These are phyloP conservation scores for Penicillium sp. DNA, from an alignment of 2,329 filamentous ascomycete species.

Conservation along the genomic window DNA sequence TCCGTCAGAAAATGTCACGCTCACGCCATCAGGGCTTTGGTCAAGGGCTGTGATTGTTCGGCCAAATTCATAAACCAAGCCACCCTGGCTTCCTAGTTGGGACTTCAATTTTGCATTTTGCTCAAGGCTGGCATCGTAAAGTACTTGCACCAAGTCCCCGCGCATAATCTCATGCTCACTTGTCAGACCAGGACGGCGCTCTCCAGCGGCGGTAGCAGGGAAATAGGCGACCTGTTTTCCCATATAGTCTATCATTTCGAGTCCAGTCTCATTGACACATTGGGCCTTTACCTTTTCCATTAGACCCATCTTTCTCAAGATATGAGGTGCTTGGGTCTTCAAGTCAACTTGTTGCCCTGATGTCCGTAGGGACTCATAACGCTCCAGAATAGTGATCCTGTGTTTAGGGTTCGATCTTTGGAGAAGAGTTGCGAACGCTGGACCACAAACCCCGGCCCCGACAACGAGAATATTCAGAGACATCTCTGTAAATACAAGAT, in stretches of 20 bases:
- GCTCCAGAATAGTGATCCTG: constrained; percentile 2
- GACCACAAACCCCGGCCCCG: constrained; percentile 6
- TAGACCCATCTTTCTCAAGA: constrained; percentile 5
- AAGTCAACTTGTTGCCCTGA: constrained; percentile 3
- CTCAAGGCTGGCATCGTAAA: constrained; percentile 9
- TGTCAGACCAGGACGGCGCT: constrained; percentile 5
- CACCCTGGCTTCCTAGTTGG: not conserved
- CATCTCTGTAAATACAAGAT: too few species aligned
- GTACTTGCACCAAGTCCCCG: constrained; percentile 4
- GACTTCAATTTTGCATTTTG: not conserved
- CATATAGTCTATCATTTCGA: constrained; percentile 1
- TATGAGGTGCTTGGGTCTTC: not conserved
- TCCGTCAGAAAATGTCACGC: constrained; percentile 2
- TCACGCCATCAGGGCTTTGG: not conserved
- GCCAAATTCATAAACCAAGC: not conserved
- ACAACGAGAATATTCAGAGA: constrained; percentile 6
- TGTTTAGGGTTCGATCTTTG: constrained; percentile 7
- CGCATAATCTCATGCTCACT: constrained; percentile 14
- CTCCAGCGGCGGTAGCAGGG: not conserved
- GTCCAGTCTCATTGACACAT: constrained; percentile 2
- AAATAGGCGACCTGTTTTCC: not conserved
- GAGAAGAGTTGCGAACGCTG: constrained; percentile 6
- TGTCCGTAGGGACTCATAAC: not conserved
- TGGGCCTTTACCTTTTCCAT: not conserved
- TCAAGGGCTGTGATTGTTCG: not conserved